Evolutionary conservation across 768 basidiomycete genomes (phyloP).

Genomic region (Hygrophorus pudorinus): DNA sequence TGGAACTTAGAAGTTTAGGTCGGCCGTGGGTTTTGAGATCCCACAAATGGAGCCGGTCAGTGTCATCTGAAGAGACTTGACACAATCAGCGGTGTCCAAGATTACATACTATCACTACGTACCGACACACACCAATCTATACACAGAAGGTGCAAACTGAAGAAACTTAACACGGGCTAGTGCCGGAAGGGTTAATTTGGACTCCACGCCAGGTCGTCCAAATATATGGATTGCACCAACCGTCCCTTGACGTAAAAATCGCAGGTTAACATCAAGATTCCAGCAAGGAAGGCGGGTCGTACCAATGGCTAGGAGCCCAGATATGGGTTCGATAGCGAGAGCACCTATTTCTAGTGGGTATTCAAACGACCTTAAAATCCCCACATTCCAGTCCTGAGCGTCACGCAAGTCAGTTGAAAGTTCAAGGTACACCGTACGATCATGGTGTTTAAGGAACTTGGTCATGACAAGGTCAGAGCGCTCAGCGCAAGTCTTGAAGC

Average conservation of each 20-base stretch:
- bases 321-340: slow-evolving; percentile 49
- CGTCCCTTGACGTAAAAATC: slow-evolving; percentile 41
- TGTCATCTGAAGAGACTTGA: slow-evolving; percentile 29
- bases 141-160: slow-evolving; percentile 45
- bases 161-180: slow-evolving; percentile 45
- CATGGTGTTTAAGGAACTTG: slow-evolving; percentile 34
- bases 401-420: slow-evolving; percentile 51
- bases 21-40: slow-evolving; percentile 41
- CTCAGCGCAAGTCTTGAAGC: background rate
- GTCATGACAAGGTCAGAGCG: slow-evolving; percentile 3
- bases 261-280: background rate
- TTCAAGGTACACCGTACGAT: slow-evolving; percentile 29
- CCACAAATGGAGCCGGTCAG: slow-evolving; percentile 50
- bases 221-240: slow-evolving; percentile 55
- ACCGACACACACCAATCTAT: slow-evolving; percentile 58
- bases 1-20: slow-evolving; percentile 42
- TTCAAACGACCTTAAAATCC: slow-evolving; percentile 36
- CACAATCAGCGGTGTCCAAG: background rate
- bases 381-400: slow-evolving; percentile 46
- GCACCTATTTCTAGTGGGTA: slow-evolving; percentile 42
- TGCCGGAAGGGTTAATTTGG: slow-evolving; percentile 36
- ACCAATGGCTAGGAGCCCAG: slow-evolving; percentile 56
- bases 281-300: slow-evolving; percentile 8
- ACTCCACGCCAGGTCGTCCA: slow-evolving; percentile 59
- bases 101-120: slow-evolving; percentile 1